These are phyloP conservation scores for Halophytophthora batemanensis DNA, from an alignment of 352 stramenopile genomes.

Conservation along the genomic window DNA sequence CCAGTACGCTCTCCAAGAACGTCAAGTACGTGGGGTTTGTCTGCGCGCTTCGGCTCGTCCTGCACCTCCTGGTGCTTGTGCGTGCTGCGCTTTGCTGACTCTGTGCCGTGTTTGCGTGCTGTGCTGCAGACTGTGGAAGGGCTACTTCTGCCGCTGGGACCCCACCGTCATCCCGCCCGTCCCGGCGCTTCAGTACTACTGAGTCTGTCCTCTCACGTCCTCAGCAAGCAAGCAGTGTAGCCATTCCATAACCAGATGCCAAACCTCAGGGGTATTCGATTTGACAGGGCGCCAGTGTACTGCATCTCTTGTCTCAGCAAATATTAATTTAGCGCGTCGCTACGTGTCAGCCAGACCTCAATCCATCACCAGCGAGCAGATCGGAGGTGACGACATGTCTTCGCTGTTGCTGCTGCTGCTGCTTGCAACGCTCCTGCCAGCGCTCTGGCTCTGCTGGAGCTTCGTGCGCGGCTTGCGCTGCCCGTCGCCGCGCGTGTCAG, in stretches of 20 bases:
- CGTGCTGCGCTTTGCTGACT: slow-evolving; percentile 1
- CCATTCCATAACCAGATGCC: too few relatives aligned
- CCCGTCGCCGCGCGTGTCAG: slow-evolving; percentile 15
- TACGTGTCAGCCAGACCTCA: too few relatives aligned
- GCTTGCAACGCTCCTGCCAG: slow-evolving; percentile 14
- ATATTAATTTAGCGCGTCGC: too few relatives aligned
- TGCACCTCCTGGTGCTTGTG: not conserved
- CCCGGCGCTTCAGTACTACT: slow-evolving; percentile 71
- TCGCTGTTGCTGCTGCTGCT: slow-evolving; percentile 7
- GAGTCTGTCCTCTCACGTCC: slow-evolving; percentile 12
- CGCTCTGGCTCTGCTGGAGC: slow-evolving; percentile 20
- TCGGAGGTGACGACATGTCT: not conserved
- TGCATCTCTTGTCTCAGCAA: too few relatives aligned
- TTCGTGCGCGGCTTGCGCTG: slow-evolving; percentile 28
- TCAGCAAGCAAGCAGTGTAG: too few relatives aligned
- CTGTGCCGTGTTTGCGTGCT: slow-evolving; percentile 3
- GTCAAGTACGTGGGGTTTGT: slow-evolving; percentile 55
- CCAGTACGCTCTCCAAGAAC: slow-evolving; percentile 84
- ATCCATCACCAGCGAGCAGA: not conserved
- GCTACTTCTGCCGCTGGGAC: slow-evolving; percentile 85
- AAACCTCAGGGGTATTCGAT: too few relatives aligned
- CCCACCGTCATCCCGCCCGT: slow-evolving; percentile 73
- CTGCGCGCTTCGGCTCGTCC: not conserved
- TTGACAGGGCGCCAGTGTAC: too few relatives aligned
- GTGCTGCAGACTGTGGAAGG: slow-evolving; percentile 70